These are phyloP conservation scores for Epichloe baconii DNA, from an alignment of 2,329 filamentous ascomycete genomes.

Conservation along the genomic window DNA sequence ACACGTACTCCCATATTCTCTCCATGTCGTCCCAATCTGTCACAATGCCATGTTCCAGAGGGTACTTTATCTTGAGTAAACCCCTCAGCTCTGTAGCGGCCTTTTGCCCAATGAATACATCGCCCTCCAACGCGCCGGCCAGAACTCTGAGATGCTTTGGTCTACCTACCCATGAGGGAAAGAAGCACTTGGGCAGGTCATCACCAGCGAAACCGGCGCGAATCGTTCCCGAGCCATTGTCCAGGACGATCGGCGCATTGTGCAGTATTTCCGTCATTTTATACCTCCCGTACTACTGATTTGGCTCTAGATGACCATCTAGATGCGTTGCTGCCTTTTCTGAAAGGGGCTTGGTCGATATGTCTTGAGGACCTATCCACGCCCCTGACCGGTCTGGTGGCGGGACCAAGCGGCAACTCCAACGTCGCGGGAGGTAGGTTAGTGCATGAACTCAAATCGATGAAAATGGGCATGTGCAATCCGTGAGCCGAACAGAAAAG, in stretches of 20 bases:
- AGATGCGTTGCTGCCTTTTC: not conserved
- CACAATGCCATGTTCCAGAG: constrained; percentile 92
- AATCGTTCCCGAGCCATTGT: constrained; percentile 97
- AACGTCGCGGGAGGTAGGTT: not conserved
- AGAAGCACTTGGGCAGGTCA: constrained; percentile 91
- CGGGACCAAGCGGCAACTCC: not conserved
- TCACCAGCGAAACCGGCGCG: constrained; percentile 93
- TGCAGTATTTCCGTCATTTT: constrained; percentile 56
- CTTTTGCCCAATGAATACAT: constrained; percentile 90
- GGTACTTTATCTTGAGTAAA: constrained; percentile 88
- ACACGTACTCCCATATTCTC: constrained; percentile 97
- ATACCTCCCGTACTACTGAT: not conserved
- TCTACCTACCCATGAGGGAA: constrained; percentile 91
- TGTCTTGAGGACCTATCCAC: not conserved
- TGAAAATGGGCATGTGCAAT: not conserved
- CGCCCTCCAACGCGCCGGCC: constrained; percentile 90
- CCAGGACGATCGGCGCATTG: constrained; percentile 96
- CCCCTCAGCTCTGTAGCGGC: constrained; percentile 80
- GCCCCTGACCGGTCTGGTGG: constrained; percentile 1
- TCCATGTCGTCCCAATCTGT: constrained; percentile 99
- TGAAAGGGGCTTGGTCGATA: not conserved
- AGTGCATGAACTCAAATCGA: not conserved
- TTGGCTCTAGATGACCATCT: not conserved
- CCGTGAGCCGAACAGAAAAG: not conserved
- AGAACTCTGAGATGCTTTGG: constrained; percentile 92